These are phyloP conservation scores for Cladophialophora yegresii DNA, from an alignment of 2,329 filamentous ascomycete genomes.

Conservation along the genomic window DNA sequence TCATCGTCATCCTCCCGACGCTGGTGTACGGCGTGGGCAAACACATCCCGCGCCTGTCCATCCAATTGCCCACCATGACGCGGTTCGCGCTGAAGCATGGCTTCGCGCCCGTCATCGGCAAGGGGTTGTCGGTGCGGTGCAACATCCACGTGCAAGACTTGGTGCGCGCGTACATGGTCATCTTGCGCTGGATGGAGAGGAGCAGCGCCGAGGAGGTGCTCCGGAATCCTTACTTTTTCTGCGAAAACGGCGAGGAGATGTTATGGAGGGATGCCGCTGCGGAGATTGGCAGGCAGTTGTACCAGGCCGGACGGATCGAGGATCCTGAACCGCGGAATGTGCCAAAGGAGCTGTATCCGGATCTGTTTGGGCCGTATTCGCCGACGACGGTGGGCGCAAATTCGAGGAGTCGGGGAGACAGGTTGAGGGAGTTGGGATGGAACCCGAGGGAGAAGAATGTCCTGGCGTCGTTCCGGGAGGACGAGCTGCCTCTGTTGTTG, in stretches of 20 bases:
- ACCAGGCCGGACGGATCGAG: constrained; percentile 44
- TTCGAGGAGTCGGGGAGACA: constrained; percentile 47
- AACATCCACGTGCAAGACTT: constrained; percentile 55
- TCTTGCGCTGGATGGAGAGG: constrained; percentile 50
- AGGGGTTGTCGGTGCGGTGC: constrained; percentile 47
- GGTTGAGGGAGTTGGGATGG: constrained; percentile 52
- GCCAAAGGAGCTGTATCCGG: constrained; percentile 43
- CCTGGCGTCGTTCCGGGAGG: constrained; percentile 44
- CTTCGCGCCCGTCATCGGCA: constrained; percentile 49
- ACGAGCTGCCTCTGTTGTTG: constrained; percentile 41
- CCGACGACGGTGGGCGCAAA: constrained; percentile 47
- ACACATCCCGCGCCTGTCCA: constrained; percentile 46
- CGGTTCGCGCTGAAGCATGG: constrained; percentile 54
- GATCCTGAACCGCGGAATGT: constrained; percentile 44
- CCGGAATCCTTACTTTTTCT: constrained; percentile 55
- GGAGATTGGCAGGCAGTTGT: constrained; percentile 44
- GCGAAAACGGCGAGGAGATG: constrained; percentile 46
- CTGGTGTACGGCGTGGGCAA: constrained; percentile 51
- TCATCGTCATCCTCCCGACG: constrained; percentile 53
- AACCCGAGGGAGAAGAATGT: constrained; percentile 49
- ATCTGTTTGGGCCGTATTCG: constrained; percentile 47
- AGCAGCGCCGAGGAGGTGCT: constrained; percentile 38
- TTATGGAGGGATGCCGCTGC: constrained; percentile 48
- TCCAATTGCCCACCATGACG: constrained; percentile 52
- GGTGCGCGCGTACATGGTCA: constrained; percentile 48